phyloP scores from a whole-genome alignment of 257 asterid species.

The Pogostemon cablin region DNA sequence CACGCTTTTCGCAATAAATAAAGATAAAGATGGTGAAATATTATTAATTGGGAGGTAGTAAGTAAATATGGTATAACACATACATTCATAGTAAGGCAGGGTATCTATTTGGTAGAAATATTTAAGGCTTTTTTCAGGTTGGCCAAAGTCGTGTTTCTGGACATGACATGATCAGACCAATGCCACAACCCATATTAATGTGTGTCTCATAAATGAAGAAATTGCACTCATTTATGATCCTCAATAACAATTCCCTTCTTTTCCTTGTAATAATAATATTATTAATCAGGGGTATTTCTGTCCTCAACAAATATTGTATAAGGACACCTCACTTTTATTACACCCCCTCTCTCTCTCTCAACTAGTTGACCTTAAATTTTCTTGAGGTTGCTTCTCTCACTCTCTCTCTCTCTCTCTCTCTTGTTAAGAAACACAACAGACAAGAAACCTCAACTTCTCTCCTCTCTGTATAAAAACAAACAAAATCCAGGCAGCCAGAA shows the following conservation, averaged over 20 bases:
- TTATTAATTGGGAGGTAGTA: constrained; percentile 33
- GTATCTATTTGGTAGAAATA: constrained; percentile 40
- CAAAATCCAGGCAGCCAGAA: constrained; percentile 44
- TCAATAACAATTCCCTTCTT: not conserved
- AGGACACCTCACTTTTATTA: constrained; percentile 38
- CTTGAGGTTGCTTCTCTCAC: constrained; percentile 35
- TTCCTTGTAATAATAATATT: too few species aligned
- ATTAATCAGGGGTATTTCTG: constrained; percentile 21
- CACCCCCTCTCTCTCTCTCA: constrained; percentile 4
- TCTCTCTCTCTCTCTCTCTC: constrained; percentile 10
- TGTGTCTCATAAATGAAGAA: constrained; percentile 54
- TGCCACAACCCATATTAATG: constrained; percentile 56
- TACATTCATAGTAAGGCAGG: constrained; percentile 43
- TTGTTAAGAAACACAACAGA: constrained; percentile 41
- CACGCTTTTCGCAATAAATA: constrained; percentile 9
- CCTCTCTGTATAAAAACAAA: constrained; percentile 59
- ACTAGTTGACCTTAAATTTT: constrained; percentile 52
- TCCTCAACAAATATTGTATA: constrained; percentile 14
- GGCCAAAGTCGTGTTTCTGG: constrained; percentile 54
- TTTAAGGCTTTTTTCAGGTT: constrained; percentile 43
- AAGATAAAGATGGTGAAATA: constrained; percentile 21
- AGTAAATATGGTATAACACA: constrained; percentile 39
- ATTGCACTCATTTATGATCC: constrained; percentile 43
- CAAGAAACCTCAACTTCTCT: constrained; percentile 48
- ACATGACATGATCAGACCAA: constrained; percentile 61